Base-by-base conservation (phyloP, 805 yeast species). In the Myxozyma lipomycoides region DNA sequence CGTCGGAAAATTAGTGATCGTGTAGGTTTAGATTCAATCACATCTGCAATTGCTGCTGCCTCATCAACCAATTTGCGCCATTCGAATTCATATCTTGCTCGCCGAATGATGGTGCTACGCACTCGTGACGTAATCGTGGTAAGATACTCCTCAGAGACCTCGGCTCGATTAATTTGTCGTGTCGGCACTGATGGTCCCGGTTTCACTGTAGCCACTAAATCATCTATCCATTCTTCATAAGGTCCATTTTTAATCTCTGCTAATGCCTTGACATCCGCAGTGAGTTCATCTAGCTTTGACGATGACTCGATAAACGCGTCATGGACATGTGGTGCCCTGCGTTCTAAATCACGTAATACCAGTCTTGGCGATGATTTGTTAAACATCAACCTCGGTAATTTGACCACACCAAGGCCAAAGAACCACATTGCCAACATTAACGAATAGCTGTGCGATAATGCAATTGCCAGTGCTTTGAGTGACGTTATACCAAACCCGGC, bases 391-490 rank as follows among this genome's bases (percentile, higher is more conserved):
- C 85, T 73, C 0, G 95, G 95, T 1, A 86, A 40, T 53, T 51
- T 12, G 17, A 85, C 77, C 43, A 85, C 67, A 0, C 95, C 95
- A 65, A 86, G 90, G 2, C 91, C 86, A 85, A 87, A 81, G 51
- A 87, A 69, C 91, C 93, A 86, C 21, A 85, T 74, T 1, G 91
- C 89, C 30, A 87, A 62, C 1, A 83, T 72, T 62, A 87, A 72
- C 0, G 95, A 78, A 64, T 86, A 87, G 19, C 84, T 81, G 64
- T 87, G 93, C 1, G 93, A 79, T 9, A 84, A 61, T 0, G 93
- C 90, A 54, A 87, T 83, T 18, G 84, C 73, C 67, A 87, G 74
- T 26, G 82, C 74, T 64, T 82, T 83, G 58, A 87, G 67, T 34
- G 81, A 79, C 30, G 70, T 69, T 44, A 81, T 70, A 0, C 77